phyloP scores from a whole-genome alignment of 225 moss, liverwort and hornwort genomes.

The Marchantia polymorpha region DNA sequence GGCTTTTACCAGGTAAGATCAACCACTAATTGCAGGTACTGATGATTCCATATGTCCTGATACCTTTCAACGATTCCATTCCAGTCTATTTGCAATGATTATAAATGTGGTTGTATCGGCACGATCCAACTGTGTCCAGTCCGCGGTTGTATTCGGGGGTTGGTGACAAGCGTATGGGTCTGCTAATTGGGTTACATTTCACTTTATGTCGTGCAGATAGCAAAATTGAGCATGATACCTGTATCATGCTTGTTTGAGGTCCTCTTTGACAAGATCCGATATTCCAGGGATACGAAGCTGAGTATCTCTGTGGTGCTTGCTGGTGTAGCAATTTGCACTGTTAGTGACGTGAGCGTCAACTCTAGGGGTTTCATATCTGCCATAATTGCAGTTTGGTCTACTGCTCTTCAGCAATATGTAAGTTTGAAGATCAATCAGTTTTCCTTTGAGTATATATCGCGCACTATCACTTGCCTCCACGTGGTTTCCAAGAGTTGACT shows the following conservation, averaged over 20 bases:
- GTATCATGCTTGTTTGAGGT: conserved; percentile 60
- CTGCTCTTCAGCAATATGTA: conserved; percentile 56
- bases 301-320: conserved; percentile 53
- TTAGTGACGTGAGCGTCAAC: conserved; percentile 58
- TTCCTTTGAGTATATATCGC: background rate
- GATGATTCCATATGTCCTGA: background rate
- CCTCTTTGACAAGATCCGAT: conserved; percentile 55
- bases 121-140: background rate
- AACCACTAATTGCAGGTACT: background rate
- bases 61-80: background rate
- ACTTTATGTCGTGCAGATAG: conserved; percentile 36
- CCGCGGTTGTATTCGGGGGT: background rate
- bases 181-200: background rate
- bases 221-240: conserved; percentile 61
- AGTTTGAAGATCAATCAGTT: conserved; percentile 7
- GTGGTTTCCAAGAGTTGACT: background rate
- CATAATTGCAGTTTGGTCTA: conserved; percentile 49
- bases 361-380: conserved; percentile 48
- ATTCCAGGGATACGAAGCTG: conserved; percentile 55
- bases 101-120: background rate
- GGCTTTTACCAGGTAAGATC: conserved; percentile 55
- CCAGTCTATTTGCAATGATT: background rate
- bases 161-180: background rate
- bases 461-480: no score
- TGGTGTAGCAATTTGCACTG: conserved; percentile 53